Conservation (phyloP, 805 yeast genomes). For the Wickerhamiella sorbophila region DNA sequence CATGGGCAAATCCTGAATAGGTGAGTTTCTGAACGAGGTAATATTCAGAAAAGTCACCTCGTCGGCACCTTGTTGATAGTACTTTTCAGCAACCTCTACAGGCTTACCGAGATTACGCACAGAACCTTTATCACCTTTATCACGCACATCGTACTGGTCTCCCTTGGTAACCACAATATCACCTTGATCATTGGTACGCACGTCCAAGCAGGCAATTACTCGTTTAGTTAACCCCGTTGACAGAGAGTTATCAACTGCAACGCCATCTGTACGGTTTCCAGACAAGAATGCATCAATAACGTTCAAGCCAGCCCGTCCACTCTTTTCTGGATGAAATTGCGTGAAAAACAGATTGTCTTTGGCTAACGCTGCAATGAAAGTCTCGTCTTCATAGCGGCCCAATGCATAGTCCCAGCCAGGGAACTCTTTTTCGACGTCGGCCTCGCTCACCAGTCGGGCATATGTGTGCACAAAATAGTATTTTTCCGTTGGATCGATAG, state of each 20-base stretch:
- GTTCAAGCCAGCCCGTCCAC: conserved; percentile 78
- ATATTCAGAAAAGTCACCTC: conserved; percentile 91
- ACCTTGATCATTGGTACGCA: conserved; percentile 87
- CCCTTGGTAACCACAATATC: conserved; percentile 97
- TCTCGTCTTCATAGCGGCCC: conserved; percentile 62
- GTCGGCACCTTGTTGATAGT: conserved; percentile 91
- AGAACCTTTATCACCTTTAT: conserved; percentile 36
- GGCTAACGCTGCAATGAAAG: conserved; percentile 67
- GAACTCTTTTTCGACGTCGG: conserved; percentile 22
- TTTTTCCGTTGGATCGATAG: conserved; percentile 50
- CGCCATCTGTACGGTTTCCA: conserved; percentile 25
- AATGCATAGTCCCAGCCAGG: conserved; percentile 59
- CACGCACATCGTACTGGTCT: conserved; percentile 95
- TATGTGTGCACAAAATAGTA: conserved; percentile 94
- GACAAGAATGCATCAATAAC: conserved; percentile 60
- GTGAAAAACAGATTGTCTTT: conserved; percentile 81
- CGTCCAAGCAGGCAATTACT: conserved; percentile 92
- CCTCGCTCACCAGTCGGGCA: conserved; percentile 36
- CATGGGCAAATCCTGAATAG: conserved; percentile 90
- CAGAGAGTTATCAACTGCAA: conserved; percentile 8
- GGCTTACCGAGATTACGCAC: conserved; percentile 96
- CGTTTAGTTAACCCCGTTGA: conserved; percentile 63
- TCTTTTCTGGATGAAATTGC: conserved; percentile 98
- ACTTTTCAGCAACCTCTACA: conserved; percentile 79
- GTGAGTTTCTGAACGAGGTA: conserved; percentile 91